Evolutionary conservation across 2,329 filamentous ascomycete species (phyloP).

Genomic region (Arthrobotrys sinensis): DNA sequence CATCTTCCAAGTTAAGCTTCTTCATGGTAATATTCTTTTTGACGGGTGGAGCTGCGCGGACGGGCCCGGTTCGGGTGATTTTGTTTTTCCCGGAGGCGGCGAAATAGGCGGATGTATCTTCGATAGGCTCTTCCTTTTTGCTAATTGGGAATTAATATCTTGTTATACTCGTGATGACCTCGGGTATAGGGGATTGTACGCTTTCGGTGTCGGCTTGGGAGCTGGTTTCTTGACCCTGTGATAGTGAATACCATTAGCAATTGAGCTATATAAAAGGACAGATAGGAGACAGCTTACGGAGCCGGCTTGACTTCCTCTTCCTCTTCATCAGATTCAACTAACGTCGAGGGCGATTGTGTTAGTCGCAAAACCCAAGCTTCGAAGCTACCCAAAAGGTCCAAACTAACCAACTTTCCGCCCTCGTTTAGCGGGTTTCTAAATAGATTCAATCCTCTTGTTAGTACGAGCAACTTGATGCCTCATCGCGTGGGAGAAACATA

Average conservation of each 20-base stretch:
- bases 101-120: constrained; percentile 76
- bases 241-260: constrained; percentile 2
- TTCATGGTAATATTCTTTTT: constrained; percentile 68
- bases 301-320: constrained; percentile 64
- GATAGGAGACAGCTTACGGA: constrained; percentile 38
- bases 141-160: constrained; percentile 14
- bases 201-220: constrained; percentile 44
- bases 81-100: constrained; percentile 73
- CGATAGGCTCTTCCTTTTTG: constrained; percentile 71
- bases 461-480: neutral
- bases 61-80: constrained; percentile 70
- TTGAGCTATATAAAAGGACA: neutral
- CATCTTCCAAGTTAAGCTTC: constrained; percentile 71
- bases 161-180: neutral
- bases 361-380: constrained; percentile 18
- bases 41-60: constrained; percentile 67
- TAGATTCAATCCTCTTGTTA: neutral
- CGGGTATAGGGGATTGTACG: constrained; percentile 29
- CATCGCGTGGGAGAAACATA: constrained; percentile 17
- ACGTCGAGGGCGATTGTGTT: constrained; percentile 29
- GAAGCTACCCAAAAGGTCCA: neutral
- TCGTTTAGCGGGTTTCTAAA: constrained; percentile 39
- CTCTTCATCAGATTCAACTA: constrained; percentile 67
- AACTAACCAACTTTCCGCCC: constrained; percentile 55
- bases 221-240: constrained; percentile 68